Percentiles rank a stretch among this genome's conserved stretches.
Evolutionary conservation across 2,329 filamentous ascomycete species (phyloP).

Genomic region (Cordyceps farinosa): DNA sequence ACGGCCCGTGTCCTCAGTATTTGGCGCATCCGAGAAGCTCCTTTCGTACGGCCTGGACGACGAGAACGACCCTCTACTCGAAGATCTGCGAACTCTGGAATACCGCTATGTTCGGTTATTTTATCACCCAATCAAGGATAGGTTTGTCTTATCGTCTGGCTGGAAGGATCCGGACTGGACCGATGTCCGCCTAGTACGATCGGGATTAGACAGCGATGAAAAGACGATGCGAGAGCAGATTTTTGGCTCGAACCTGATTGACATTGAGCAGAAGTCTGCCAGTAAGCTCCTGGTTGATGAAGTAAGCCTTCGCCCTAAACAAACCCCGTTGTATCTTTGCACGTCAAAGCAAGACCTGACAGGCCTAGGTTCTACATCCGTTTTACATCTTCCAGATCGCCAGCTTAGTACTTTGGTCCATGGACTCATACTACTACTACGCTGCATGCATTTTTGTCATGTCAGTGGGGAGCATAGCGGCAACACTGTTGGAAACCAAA

Average conservation of each 20-base stretch:
- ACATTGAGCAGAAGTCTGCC: slow-evolving; percentile 86
- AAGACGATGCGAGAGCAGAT: slow-evolving; percentile 77
- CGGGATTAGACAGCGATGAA: slow-evolving; percentile 84
- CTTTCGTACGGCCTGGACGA: slow-evolving; percentile 53
- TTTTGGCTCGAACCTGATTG: slow-evolving; percentile 86
- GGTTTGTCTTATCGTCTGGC: slow-evolving; percentile 78
- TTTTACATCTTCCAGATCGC: slow-evolving; percentile 98
- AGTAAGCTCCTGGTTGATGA: slow-evolving; percentile 85
- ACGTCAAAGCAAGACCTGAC: background rate
- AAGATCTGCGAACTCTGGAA: slow-evolving; percentile 72
- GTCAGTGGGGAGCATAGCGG: slow-evolving; percentile 85
- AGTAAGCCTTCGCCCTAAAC: slow-evolving; percentile 39
- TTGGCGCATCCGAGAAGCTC: slow-evolving; percentile 63
- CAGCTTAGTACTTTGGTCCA: slow-evolving; percentile 87
- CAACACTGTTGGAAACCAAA: slow-evolving; percentile 85
- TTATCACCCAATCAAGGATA: slow-evolving; percentile 85
- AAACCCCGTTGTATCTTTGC: background rate
- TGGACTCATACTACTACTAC: slow-evolving; percentile 98
- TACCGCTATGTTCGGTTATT: slow-evolving; percentile 94
- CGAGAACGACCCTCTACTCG: slow-evolving; percentile 69
- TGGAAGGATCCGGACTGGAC: slow-evolving; percentile 96
- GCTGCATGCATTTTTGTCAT: slow-evolving; percentile 92
- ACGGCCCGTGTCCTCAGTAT: slow-evolving; percentile 58
- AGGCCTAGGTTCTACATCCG: slow-evolving; percentile 77
- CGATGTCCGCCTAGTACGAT: slow-evolving; percentile 68